Evolutionary conservation across 257 asterid species (phyloP), one percentile per base, ranked within the genome.

Genomic region (Galeopsis tetrahit): DNA sequence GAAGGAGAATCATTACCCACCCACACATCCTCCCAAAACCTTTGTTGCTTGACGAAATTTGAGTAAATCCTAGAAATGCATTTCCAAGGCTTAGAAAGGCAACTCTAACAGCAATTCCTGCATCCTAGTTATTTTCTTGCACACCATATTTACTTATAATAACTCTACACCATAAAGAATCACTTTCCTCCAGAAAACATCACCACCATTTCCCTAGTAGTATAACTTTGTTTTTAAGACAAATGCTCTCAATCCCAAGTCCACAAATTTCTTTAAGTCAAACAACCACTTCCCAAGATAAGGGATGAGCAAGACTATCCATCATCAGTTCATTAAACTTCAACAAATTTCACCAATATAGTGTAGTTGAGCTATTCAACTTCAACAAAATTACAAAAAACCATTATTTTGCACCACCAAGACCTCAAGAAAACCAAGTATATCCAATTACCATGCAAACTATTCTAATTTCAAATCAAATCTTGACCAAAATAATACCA

Each of bases 211-310:
- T 48, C 28, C 56, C 56, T 49, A n/a, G 28, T 49, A n/a, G 28
- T 49, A n/a, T n/a, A 49, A 9, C 56, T 49, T 49, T 49, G 28
- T 49, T 49, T 49, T 48, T 14, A 7, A 49, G 56, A 14, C 8
- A 14, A 49, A 5, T 49, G 56, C 8, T 49, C 2, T 8, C 56
- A 4, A 4, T 4, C 7, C 53, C 15, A 13, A 48, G 7, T 48
- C 55, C 55, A 44, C 52, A 49, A n/a, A 49, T 49, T 49, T 4
- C 5, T 49, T 2, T 49, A n/a, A 49, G 28, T 49, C 56, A 49
- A 49, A 49, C 56, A 7, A 49, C 21, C 56, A 49, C 56, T 49
- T 49, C 56, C 56, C 56, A 49, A 13, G 56, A n/a, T 49, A 49
- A n/a, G 56, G n/a, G 17, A 46, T 46, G 53, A 46, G 53, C 17